Conservation (phyloP, 345 rosid genomes). For the Microthlaspi erraticum region DNA sequence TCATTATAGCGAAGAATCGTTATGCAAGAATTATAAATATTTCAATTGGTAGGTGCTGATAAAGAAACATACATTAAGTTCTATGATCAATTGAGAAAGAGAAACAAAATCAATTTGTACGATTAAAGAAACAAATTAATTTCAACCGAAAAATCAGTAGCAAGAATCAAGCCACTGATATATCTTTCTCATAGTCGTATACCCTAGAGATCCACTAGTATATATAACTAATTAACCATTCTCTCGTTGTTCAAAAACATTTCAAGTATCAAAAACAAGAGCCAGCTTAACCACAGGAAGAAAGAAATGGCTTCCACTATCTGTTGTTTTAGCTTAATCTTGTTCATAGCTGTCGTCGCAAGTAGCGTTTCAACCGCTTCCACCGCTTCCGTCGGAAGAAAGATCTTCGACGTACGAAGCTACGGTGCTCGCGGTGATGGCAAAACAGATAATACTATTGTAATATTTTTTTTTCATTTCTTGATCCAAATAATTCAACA, state of each 20-base stretch:
- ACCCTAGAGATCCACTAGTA: constrained; percentile 16
- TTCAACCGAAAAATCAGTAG: background rate
- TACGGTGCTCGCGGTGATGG: constrained; percentile 49
- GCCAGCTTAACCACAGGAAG: background rate
- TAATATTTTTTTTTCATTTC: constrained; percentile 10
- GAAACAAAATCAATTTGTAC: constrained; percentile 5
- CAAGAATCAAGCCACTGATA: constrained; percentile 33
- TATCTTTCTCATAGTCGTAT: background rate
- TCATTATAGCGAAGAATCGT: background rate
- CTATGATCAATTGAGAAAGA: constrained; percentile 4
- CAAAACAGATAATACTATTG: constrained; percentile 43
- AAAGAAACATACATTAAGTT: constrained; percentile 12
- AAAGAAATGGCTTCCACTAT: constrained; percentile 22
- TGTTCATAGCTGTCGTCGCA: constrained; percentile 12
- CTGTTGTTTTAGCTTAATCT: background rate
- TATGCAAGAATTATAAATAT: background rate
- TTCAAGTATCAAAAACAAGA: background rate
- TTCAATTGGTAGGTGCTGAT: background rate
- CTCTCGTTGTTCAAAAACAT: background rate
- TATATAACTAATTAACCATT: constrained; percentile 13
- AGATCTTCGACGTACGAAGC: constrained; percentile 36
- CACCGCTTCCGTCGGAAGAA: background rate
- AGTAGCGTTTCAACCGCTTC: constrained; percentile 20
- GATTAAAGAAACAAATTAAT: background rate
- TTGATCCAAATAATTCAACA: background rate